Conservation (phyloP, 345 rosid species). For the sweet orange (Citrus sinensis) region DNA sequence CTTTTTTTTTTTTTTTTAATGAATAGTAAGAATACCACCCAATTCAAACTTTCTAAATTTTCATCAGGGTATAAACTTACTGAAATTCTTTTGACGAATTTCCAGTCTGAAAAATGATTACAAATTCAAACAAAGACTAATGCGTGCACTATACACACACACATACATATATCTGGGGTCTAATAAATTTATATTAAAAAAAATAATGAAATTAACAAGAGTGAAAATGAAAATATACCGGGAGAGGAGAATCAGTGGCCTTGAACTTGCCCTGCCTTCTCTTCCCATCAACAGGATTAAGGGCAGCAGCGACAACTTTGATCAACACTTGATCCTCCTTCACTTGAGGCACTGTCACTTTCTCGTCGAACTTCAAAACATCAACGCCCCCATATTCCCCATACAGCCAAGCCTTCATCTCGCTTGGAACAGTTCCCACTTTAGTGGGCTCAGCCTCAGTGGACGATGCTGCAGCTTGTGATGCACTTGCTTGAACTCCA, state of each 20-base stretch:
- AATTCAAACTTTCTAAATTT: background rate
- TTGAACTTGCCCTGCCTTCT: conserved; percentile 90
- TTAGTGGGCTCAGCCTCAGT: conserved; percentile 33
- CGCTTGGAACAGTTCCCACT: conserved; percentile 40
- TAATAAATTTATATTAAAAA: no score
- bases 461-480: conserved; percentile 47
- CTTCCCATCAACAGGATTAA: conserved; percentile 88
- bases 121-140: background rate
- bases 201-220: no score
- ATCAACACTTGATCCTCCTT: conserved; percentile 83
- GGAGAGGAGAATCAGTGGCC: background rate
- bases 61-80: background rate
- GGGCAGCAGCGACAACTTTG: conserved; percentile 84
- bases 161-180: background rate
- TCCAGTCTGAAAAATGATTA: background rate
- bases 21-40: background rate
- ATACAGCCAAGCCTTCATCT: conserved; percentile 89
- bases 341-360: conserved; percentile 67
- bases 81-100: background rate
- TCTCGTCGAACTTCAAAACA: conserved; percentile 70
- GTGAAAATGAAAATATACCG: background rate
- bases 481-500: conserved; percentile 54
- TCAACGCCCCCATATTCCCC: conserved; percentile 79
- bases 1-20: no score
- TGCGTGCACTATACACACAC: background rate